These are phyloP conservation scores for Candida oleophila DNA, from an alignment of 805 yeast genomes.

Conservation along the genomic window DNA sequence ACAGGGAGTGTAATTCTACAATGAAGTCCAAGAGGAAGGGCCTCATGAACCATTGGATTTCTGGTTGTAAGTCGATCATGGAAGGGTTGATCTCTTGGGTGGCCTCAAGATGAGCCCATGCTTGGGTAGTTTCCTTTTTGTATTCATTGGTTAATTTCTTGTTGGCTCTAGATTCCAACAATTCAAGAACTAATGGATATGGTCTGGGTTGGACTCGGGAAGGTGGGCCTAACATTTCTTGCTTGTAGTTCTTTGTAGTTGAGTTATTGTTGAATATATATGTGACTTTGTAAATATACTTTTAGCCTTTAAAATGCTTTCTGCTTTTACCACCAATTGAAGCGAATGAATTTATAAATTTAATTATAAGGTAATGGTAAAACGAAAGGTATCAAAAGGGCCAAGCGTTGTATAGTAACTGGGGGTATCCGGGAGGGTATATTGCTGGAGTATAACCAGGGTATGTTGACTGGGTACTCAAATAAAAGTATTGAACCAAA, in stretches of 20 bases:
- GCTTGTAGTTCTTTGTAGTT: background rate
- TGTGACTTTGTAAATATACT: background rate
- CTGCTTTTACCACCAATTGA: background rate
- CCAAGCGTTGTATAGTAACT: background rate
- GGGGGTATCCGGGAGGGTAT: background rate
- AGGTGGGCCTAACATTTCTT: slow-evolving; percentile 25
- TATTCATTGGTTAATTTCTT: slow-evolving; percentile 44
- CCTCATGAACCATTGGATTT: slow-evolving; percentile 50
- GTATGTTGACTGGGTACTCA: too few relatives aligned
- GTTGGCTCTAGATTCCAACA: slow-evolving; percentile 47
- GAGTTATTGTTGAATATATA: too few relatives aligned
- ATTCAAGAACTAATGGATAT: slow-evolving; percentile 46
- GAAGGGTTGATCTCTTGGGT: slow-evolving; percentile 45
- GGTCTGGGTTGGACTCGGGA: slow-evolving; percentile 26
- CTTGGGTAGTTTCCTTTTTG: slow-evolving; percentile 33
- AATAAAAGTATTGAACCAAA: too few relatives aligned
- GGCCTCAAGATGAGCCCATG: slow-evolving; percentile 41
- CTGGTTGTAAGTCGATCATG: slow-evolving; percentile 49
- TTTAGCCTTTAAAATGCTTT: background rate
- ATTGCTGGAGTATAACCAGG: background rate
- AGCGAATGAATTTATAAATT: slow-evolving; percentile 3
- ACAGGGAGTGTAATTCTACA: slow-evolving; percentile 43
- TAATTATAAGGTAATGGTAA: background rate
- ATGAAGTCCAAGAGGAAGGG: slow-evolving; percentile 44
- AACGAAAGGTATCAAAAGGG: background rate